These are phyloP conservation scores for Groenewaldozyma tartarivorans DNA, from an alignment of 805 yeast species.

Conservation along the genomic window DNA sequence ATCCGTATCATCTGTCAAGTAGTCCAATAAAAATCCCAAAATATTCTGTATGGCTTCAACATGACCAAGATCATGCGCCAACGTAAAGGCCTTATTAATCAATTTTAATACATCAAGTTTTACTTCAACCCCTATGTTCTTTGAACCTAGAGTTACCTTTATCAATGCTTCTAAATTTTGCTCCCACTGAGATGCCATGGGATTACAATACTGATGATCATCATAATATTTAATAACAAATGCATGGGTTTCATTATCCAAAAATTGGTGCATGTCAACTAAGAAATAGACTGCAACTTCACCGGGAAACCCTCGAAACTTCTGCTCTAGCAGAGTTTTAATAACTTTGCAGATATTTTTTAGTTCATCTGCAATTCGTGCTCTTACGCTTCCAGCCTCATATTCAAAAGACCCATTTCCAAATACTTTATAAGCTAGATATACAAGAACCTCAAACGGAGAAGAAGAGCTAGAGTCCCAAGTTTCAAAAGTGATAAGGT, in stretches of 20 bases:
- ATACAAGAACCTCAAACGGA: slow-evolving; percentile 30
- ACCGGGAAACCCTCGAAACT: slow-evolving; percentile 33
- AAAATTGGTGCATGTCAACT: slow-evolving; percentile 28
- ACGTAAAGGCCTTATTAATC: background rate
- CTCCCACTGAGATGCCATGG: slow-evolving; percentile 43
- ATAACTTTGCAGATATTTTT: slow-evolving; percentile 27
- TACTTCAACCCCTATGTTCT: background rate
- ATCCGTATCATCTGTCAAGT: slow-evolving; percentile 13
- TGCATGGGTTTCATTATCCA: slow-evolving; percentile 32
- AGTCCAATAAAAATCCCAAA: background rate
- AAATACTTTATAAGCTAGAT: background rate
- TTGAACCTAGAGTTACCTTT: background rate
- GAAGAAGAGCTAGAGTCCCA: slow-evolving; percentile 27
- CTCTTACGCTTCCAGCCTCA: slow-evolving; percentile 15
- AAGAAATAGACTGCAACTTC: slow-evolving; percentile 36
- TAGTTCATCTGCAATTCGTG: slow-evolving; percentile 21
- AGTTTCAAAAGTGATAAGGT: slow-evolving; percentile 22
- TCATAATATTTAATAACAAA: slow-evolving; percentile 41
- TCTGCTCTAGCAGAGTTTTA: slow-evolving; percentile 27
- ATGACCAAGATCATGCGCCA: background rate
- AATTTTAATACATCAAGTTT: too few species aligned
- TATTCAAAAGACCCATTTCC: background rate
- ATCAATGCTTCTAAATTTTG: slow-evolving; percentile 30
- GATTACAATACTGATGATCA: slow-evolving; percentile 44
- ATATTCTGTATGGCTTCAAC: background rate